Evolutionary conservation across 2,329 filamentous ascomycete species (phyloP).

Genomic region (Diplodia sapinea): DNA sequence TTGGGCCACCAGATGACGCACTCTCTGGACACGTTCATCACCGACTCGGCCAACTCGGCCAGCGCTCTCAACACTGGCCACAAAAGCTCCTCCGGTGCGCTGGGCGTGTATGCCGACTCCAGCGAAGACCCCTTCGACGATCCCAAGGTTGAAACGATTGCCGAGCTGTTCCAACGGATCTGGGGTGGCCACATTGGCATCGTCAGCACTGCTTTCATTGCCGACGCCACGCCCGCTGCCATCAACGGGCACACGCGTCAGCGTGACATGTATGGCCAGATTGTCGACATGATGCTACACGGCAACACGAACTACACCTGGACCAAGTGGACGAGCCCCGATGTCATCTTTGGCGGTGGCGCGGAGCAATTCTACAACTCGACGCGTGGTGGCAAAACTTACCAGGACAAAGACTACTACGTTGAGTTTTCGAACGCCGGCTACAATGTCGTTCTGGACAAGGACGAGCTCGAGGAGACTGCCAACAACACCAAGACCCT

Average conservation of each 20-base stretch:
- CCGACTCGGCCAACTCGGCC: slow-evolving; percentile 84
- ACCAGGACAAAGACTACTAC: slow-evolving; percentile 74
- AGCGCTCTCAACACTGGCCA: slow-evolving; percentile 82
- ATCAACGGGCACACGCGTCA: slow-evolving; percentile 66
- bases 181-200: slow-evolving; percentile 65
- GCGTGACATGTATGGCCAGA: slow-evolving; percentile 70
- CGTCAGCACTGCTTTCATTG: slow-evolving; percentile 80
- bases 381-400: slow-evolving; percentile 64
- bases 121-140: slow-evolving; percentile 77
- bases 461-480: slow-evolving; percentile 68
- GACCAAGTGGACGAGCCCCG: slow-evolving; percentile 74
- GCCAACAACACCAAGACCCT: slow-evolving; percentile 68
- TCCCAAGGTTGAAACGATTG: slow-evolving; percentile 84
- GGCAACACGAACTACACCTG: slow-evolving; percentile 81
- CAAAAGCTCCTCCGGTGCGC: slow-evolving; percentile 81
- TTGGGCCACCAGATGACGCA: slow-evolving; percentile 88
- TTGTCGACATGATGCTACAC: slow-evolving; percentile 78
- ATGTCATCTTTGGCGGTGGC: slow-evolving; percentile 82
- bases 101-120: slow-evolving; percentile 82
- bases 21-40: slow-evolving; percentile 84
- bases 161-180: slow-evolving; percentile 75
- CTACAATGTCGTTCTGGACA: slow-evolving; percentile 75
- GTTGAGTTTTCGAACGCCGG: slow-evolving; percentile 72
- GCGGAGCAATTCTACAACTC: slow-evolving; percentile 75
- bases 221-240: slow-evolving; percentile 80